Evolutionary conservation across 768 basidiomycete genomes (phyloP), one percentile per base, ranked within the genome.

Genomic region (Termitomyces sp.): DNA sequence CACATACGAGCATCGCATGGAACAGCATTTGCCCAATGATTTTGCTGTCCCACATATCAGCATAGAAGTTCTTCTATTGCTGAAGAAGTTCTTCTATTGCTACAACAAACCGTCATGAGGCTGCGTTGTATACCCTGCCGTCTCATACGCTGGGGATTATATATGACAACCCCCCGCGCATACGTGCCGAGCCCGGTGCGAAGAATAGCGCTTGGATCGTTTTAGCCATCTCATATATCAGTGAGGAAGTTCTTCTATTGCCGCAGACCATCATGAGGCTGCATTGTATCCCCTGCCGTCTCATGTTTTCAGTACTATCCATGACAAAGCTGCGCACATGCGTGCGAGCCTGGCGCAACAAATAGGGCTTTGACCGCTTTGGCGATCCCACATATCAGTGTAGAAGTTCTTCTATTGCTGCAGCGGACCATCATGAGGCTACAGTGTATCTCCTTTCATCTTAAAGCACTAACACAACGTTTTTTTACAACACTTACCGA

Each of bases 21-120:
- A 50, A 36, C 9, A 18, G 34, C 10, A 12, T 33, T 14, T 9
- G 36, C 18, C 44, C 24, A n/a, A 27, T 20, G 14, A 24, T 24
- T 37, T 37, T 7, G 14, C 33, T 13, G 22, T 50, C 24, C 34
- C 34, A 47, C 47, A 51, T 37, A 37, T 37, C 36, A 39, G 36
- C 50, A 51, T 27, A 48, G 47, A 48, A 48, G 47, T 48, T 48
- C 47, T 48, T 48, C 47, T 48, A 48, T 48, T 20, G 47, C 47
- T 48, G 32, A 33, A 39, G 24, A 27, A 39, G 50, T 51, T 51
- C 50, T 51, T 51, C 50, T 27, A 39, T 51, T 5, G 50, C 18
- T 18, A 27, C 36, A 27, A 14, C 24, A 39, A 26, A 27, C 26
- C 50, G 26, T 51, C 50, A 51, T 39, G 36, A 51, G 50, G 34